Evolutionary conservation across 2,329 filamentous ascomycete species (phyloP).

Genomic region (Sarocladium strictum): DNA sequence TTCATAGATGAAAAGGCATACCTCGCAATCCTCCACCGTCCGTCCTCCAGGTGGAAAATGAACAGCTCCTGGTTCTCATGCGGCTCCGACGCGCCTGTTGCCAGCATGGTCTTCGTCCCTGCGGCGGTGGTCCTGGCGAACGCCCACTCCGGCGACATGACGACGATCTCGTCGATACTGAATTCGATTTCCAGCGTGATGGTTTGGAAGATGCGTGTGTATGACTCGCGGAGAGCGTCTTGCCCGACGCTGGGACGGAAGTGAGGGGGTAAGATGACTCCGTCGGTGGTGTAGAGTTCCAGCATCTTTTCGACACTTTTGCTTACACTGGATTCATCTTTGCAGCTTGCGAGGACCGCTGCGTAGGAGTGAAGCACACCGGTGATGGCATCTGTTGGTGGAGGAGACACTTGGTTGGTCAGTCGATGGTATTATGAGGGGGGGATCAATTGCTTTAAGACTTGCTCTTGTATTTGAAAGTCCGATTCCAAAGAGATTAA

Average conservation of each 20-base stretch:
- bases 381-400: constrained; percentile 15
- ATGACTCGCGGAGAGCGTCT: constrained; percentile 14
- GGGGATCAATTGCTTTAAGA: no score
- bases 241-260: constrained; percentile 15
- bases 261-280: constrained; percentile 19
- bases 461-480: no score
- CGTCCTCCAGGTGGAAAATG: constrained; percentile 14
- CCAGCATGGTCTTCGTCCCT: constrained; percentile 17
- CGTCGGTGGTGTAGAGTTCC: constrained; percentile 17
- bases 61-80: constrained; percentile 18
- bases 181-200: constrained; percentile 15
- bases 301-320: constrained; percentile 13
- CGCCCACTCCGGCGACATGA: constrained; percentile 17
- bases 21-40: constrained; percentile 17
- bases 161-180: constrained; percentile 13
- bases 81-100: constrained; percentile 12
- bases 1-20: constrained; percentile 19
- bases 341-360: constrained; percentile 14
- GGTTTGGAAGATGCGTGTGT: constrained; percentile 15
- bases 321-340: background rate
- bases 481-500: no score
- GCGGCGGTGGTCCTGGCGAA: constrained; percentile 17
- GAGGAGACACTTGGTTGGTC: no score
- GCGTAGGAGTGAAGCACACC: constrained; percentile 13
- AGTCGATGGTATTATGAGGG: constrained; percentile 26